Percentiles rank a stretch among this genome's conserved stretches.
Evolutionary conservation across 2,329 filamentous ascomycete species (phyloP).

Genomic region (Colletotrichum tropicicola): DNA sequence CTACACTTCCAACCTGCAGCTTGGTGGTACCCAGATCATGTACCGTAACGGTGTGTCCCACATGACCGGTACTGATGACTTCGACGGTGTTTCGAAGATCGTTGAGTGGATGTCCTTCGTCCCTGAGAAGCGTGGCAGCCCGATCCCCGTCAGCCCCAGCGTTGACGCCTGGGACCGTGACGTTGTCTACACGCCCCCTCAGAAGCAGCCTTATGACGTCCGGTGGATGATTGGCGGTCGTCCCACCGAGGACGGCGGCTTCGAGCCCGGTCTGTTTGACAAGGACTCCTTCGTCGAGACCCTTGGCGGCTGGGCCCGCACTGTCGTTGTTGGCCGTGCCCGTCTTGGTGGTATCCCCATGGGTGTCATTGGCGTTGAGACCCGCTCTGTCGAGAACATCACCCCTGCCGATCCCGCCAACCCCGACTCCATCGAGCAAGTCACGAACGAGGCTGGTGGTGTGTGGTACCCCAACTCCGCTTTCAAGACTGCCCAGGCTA

Average conservation of each 20-base stretch:
- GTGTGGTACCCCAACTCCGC: constrained; percentile 99
- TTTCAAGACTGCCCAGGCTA: constrained; percentile 99
- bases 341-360: constrained; percentile 96
- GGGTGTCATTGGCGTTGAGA: constrained; percentile 98
- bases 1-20: constrained; percentile 98
- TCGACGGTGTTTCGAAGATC: constrained; percentile 97
- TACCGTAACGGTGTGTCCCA: constrained; percentile 99
- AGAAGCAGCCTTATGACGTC: constrained; percentile 90
- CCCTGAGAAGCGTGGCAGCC: constrained; percentile 92
- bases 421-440: constrained; percentile 96
- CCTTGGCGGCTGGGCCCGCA: constrained; percentile 95
- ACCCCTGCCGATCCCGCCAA: constrained; percentile 97
- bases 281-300: constrained; percentile 96
- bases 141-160: constrained; percentile 90
- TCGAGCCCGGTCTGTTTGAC: constrained; percentile 93
- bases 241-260: constrained; percentile 78
- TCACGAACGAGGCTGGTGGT: constrained; percentile 93
- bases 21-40: constrained; percentile 99
- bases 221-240: constrained; percentile 92
- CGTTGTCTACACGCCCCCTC: constrained; percentile 81
- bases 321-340: constrained; percentile 95
- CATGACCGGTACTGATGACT: constrained; percentile 97
- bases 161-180: constrained; percentile 94
- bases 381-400: constrained; percentile 94
- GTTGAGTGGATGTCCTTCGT: constrained; percentile 98